A percentile compares a stretch with the other conserved stretches of the same genome.
phyloP scores from a whole-genome alignment of 2,329 filamentous ascomycete species.

The Canariomyces notabilis region DNA sequence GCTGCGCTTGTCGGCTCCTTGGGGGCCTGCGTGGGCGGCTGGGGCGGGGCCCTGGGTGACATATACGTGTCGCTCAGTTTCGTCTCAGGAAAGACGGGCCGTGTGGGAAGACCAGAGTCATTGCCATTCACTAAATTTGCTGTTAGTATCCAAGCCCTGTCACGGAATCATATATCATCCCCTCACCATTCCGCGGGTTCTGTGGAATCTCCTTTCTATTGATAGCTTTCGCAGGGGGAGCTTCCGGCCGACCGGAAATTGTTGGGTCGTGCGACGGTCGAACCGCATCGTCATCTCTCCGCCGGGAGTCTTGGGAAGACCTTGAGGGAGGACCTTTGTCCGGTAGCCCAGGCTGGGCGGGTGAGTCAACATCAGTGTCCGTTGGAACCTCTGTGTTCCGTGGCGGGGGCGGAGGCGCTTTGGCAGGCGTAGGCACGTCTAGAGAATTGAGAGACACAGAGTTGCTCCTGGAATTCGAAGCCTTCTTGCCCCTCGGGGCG shows the following conservation, averaged over 20 bases:
- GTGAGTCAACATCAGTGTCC: slow-evolving; percentile 27
- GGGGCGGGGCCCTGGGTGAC: slow-evolving; percentile 52
- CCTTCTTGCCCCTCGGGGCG: slow-evolving; percentile 61
- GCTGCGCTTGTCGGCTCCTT: slow-evolving; percentile 46
- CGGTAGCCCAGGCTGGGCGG: slow-evolving; percentile 30
- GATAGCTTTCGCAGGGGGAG: slow-evolving; percentile 44
- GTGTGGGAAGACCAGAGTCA: slow-evolving; percentile 20
- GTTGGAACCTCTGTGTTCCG: slow-evolving; percentile 18
- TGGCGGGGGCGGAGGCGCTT: slow-evolving; percentile 16
- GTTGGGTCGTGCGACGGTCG: slow-evolving; percentile 42
- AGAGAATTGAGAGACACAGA: slow-evolving; percentile 39
- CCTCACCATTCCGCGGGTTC: slow-evolving; percentile 41
- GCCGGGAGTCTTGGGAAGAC: slow-evolving; percentile 55
- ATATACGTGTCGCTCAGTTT: slow-evolving; percentile 51
- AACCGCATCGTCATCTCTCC: slow-evolving; percentile 49
- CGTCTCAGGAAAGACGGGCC: slow-evolving; percentile 34
- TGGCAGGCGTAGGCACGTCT: slow-evolving; percentile 31
- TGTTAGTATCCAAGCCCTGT: slow-evolving; percentile 16
- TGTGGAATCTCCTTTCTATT: slow-evolving; percentile 60
- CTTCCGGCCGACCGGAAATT: slow-evolving; percentile 36
- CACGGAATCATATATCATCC: slow-evolving; percentile 3
- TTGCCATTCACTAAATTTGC: slow-evolving; percentile 35
- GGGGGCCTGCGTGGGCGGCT: slow-evolving; percentile 41
- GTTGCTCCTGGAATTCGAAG: slow-evolving; percentile 38
- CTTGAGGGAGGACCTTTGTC: slow-evolving; percentile 42